Base-by-base conservation (phyloP, 1,139 yeast species). In the Geotrichum cucujoidarum region DNA sequence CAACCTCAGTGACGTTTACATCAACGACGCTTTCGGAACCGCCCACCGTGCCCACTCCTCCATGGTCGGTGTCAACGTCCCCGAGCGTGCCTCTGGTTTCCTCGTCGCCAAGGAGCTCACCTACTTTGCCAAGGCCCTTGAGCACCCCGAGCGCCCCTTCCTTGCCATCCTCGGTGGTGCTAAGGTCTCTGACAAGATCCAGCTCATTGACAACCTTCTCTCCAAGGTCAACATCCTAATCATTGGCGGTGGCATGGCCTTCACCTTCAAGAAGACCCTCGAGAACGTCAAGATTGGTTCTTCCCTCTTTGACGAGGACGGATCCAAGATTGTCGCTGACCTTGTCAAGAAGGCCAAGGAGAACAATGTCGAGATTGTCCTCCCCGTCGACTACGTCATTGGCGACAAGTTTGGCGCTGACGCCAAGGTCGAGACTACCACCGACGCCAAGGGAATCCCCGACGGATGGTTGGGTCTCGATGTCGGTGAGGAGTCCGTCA, bases 31-130 rank as follows among this genome's bases (percentile, higher is more conserved):
- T 52, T 90, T 90, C 65, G 97, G 97, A 68, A 92, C 97, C 57
- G 95, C 97, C 49, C 97, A 90, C 83, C 87, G 97, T 77, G 97
- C 97, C 56, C 97, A 90, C 77, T 88, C 97, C 47, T 90, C 97
- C 43, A 89, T 92, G 88, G 97, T 92, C 65, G 97, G 97, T 64
- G 75, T 90, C 60, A 88, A 90, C 62, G 78, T 88, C 62, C 90
- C 92, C 54, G 88, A 87, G 75, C 85, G 88, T 74, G 97, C 97
- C 62, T 83, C 96, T 56, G 97, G 97, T 69, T 90, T 88, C 92
- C 78, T 90, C 64, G 85, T 90, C 87, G 83, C 90, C 67, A 90
- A 92, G 80, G 97, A 90, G 75, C 83, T 90, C 71, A 84, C 81
- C 65, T 90, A 84, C 81, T 90, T 90, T 68, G 95, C 97, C 62